Base-by-base conservation (phyloP, 495 filamentous ascomycete genomes). In the Penicillium turbatum region DNA sequence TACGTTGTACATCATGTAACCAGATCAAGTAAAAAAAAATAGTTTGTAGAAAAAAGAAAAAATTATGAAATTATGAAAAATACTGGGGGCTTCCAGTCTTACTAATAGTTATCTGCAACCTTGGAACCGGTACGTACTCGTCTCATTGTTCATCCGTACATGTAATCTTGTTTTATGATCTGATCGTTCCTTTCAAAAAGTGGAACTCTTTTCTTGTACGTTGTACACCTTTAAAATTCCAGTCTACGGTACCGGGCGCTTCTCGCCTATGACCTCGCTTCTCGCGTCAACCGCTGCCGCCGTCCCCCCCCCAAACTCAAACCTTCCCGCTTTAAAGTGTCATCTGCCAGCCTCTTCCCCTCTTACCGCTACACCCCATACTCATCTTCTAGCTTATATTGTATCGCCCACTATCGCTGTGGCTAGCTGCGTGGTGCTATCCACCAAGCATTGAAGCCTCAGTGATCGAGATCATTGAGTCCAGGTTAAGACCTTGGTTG, bases 231-330 rank as follows among this genome's bases (percentile, higher is more conserved):
- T 12, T 7, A 41, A 19, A 41, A 7, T 8, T 21, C 21, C 21
- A 29, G 40, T 11, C 27, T 19, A 50, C n/a, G 19, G 11, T 29
- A 43, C 6, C n/a, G 44, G 63, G 63, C 67, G 60, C 63, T 65
- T 66, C 62, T 69, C 66, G 68, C 56, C 65, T 70, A 65, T 50
- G 44, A 38, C 32, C 60, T 73, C 70, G 71, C 70, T 70, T 72
- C 62, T 56, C 57, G 71, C 71, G 71, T 56, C 62, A 72, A 66
- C 58, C 54, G 32, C 57, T 66, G 59, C 68, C 65, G 68, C 67
- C 59, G 55, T 61, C 56, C 60, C 55, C 56, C 60, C 55, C 57
- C 63, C 59, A 48, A 61, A 48, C 54, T 55, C 60, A 58, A 64
- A 62, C 60, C 60, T 68, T 63, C 62, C 62, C 59, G 48, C 63